Evolutionary conservation across 106 monocot genomes (phyloP).

Genomic region (Phalaenopsis aphrodite): DNA sequence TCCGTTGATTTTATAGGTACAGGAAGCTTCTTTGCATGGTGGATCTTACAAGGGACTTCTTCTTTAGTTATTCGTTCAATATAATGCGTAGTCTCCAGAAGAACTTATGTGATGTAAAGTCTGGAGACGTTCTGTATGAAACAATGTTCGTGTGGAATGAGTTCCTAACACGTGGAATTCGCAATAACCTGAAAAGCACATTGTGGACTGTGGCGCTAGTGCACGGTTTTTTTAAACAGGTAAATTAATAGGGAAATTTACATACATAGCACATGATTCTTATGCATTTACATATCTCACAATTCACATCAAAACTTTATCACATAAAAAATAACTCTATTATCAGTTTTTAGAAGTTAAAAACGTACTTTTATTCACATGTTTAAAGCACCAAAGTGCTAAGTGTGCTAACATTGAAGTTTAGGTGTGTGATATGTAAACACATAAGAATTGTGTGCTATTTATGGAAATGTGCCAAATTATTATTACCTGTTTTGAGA

Average conservation of each 20-base stretch:
- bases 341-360: no score
- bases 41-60: slow-evolving; percentile 99
- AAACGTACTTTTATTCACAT: no score
- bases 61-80: slow-evolving; percentile 97
- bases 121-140: slow-evolving; percentile 55
- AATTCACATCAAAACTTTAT: no score
- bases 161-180: slow-evolving; percentile 73
- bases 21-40: slow-evolving; percentile 83
- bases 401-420: no score
- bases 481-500: not conserved
- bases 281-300: no score
- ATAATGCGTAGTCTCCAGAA: slow-evolving; percentile 92
- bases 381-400: no score
- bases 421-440: no score
- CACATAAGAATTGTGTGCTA: no score
- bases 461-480: no score
- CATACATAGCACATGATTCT: no score
- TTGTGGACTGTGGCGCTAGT: slow-evolving; percentile 93
- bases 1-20: slow-evolving; percentile 56
- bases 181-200: slow-evolving; percentile 65
- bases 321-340: no score
- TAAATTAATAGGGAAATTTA: slow-evolving; percentile 9
- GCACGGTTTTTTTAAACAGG: slow-evolving; percentile 95
- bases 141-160: slow-evolving; percentile 99
- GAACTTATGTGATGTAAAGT: slow-evolving; percentile 50